A percentile compares a stretch with the other conserved stretches of the same genome.
phyloP scores from a whole-genome alignment of 495 filamentous ascomycete species.

The Tuber melanosporum region DNA sequence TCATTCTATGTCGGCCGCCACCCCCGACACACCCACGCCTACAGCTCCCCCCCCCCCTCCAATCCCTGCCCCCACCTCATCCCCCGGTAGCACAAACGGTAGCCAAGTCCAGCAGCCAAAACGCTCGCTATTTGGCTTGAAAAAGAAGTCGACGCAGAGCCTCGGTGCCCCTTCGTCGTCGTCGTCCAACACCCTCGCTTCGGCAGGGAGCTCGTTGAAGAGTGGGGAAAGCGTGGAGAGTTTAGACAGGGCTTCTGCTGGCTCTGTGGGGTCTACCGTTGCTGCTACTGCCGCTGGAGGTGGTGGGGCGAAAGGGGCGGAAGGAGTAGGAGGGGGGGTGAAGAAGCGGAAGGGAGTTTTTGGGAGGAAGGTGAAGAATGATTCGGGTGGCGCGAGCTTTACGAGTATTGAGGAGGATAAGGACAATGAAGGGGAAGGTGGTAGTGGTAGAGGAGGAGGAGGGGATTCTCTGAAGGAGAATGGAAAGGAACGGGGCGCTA shows the following conservation, averaged over 20 bases:
- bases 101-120: conserved; percentile 9
- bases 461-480: conserved; percentile 10
- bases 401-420: conserved; percentile 35
- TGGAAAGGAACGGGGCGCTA: conserved; percentile 23
- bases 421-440: conserved; percentile 11
- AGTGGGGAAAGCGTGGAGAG: conserved; percentile 35
- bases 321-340: conserved; percentile 7
- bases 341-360: conserved; percentile 36
- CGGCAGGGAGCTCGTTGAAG: conserved; percentile 23
- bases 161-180: conserved; percentile 28
- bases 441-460: conserved; percentile 6
- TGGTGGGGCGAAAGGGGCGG: conserved; percentile 1
- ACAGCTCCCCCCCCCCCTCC: conserved; percentile 12
- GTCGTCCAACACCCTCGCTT: conserved; percentile 26
- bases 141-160: conserved; percentile 36
- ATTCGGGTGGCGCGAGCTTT: conserved; percentile 26
- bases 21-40: background rate
- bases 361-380: conserved; percentile 34
- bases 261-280: background rate
- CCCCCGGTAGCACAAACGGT: conserved; percentile 14
- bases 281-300: background rate
- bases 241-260: conserved; percentile 20
- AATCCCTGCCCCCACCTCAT: conserved; percentile 21
- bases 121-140: conserved; percentile 33
- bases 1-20: conserved; percentile 26